phyloP scores from a whole-genome alignment of 106 monocot genomes.

The Apostasia shenzhenica region DNA sequence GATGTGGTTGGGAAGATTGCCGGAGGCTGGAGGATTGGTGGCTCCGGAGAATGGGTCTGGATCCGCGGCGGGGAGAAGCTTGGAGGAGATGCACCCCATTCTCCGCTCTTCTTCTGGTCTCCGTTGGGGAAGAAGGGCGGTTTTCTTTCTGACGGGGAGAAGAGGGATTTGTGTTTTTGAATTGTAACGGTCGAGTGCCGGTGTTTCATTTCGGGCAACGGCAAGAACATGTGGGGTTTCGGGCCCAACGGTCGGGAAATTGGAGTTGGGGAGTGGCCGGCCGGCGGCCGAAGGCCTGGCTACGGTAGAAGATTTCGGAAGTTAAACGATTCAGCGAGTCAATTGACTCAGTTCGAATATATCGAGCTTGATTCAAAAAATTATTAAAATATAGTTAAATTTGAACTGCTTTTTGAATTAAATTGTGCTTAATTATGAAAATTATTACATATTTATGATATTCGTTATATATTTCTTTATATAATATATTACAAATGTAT shows the following conservation, averaged over 20 bases:
- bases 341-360: no score
- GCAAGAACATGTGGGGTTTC: neutral
- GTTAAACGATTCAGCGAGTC: no score
- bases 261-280: neutral
- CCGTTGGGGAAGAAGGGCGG: neutral
- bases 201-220: neutral
- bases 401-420: no score
- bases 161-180: slow-evolving; percentile 11
- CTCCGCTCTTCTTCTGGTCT: slow-evolving; percentile 1
- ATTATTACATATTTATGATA: no score
- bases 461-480: no score
- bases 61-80: slow-evolving; percentile 24
- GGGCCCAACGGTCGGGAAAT: slow-evolving; percentile 19
- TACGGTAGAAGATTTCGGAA: no score
- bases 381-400: no score
- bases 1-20: slow-evolving; percentile 30
- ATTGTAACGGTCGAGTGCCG: slow-evolving; percentile 13
- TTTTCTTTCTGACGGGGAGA: neutral
- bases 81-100: slow-evolving; percentile 88
- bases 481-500: no score
- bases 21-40: neutral
- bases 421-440: no score
- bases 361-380: no score
- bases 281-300: no score
- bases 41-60: slow-evolving; percentile 3